Base-by-base conservation (phyloP, 2,329 filamentous ascomycete species). In the Coleophoma cylindrospora region DNA sequence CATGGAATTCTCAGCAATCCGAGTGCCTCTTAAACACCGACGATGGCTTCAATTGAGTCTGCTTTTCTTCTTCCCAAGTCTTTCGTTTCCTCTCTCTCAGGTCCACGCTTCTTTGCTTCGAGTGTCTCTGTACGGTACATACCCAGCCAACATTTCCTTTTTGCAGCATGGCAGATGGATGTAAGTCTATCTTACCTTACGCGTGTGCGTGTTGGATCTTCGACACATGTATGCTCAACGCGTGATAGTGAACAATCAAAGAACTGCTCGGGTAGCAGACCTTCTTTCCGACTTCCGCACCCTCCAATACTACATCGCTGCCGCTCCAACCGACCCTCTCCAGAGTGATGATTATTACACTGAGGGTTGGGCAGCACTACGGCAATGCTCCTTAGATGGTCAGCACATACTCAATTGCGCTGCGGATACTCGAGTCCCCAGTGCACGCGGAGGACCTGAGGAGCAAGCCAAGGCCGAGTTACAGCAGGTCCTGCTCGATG, bases 341-440 rank as follows among this genome's bases (percentile, higher is more conserved):
- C 68, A 81, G 65, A 67, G 70, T 50, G 74, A 79, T 48, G 82
- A 85, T 61, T 81, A 83, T 61, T 78, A 81, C 66, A 81, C 80
- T 12, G 80, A 83, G 55, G 82, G 81, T 19, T 86, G 80, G 80
- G 73, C 76, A 4, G 75, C 75, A 14, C 68, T 86, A 47, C 76
- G 81, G 40, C 81, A 86, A 66, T 84, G 81, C 67, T 71, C 74
- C 46, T 61, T 82, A 40, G 82, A 85, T 58, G 81, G 81, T 7
- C 80, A 83, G 61, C 74, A 83, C 66, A 84, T 86, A 56, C 73
- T 85, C 54, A 80, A 84, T 61, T 81, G 78, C 59, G 80, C 79
- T 19, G 81, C 81, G 38, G 82, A 85, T 64, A 80, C 80, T 14
- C 73, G 71, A 47, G 80, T 84, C 12, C 80, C 81, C 4, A 67